Conservation (phyloP, 495 filamentous ascomycete genomes). For the Penicillium chermesinum region DNA sequence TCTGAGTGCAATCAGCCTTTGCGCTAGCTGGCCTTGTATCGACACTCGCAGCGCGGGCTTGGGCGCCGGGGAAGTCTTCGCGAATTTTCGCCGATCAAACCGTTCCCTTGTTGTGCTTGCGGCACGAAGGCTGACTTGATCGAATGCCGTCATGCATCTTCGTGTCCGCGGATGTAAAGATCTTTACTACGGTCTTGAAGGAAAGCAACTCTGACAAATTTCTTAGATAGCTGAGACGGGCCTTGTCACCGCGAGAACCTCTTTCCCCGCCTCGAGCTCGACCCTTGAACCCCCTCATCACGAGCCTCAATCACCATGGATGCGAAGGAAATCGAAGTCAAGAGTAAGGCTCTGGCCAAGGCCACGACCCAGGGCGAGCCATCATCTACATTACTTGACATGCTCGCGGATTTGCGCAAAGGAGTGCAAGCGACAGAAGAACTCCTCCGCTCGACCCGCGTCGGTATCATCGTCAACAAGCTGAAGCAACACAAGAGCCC, state of each 20-base stretch:
- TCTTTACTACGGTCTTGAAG: no score
- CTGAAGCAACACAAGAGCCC: slow-evolving; percentile 69
- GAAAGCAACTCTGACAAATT: neutral
- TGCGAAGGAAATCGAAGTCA: slow-evolving; percentile 67
- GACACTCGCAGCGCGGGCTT: no score
- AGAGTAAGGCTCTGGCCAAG: slow-evolving; percentile 71
- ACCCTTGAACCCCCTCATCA: neutral
- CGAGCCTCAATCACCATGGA: slow-evolving; percentile 55
- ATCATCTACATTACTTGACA: slow-evolving; percentile 53
- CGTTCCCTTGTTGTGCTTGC: no score
- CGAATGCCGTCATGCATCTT: no score
- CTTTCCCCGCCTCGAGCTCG: neutral
- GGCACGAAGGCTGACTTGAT: no score
- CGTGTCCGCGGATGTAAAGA: no score
- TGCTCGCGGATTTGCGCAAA: slow-evolving; percentile 72
- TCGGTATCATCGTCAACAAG: slow-evolving; percentile 83
- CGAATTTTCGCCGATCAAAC: no score
- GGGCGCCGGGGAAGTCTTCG: no score
- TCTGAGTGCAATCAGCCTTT: no score
- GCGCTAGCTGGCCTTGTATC: no score
- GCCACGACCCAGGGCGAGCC: slow-evolving; percentile 65
- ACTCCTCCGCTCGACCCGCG: slow-evolving; percentile 75
- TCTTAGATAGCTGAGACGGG: neutral
- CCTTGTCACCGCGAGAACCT: neutral
- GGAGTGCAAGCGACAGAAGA: slow-evolving; percentile 83